Evolutionary conservation across 169 alveolate genomes (phyloP), one percentile per base, ranked within the genome.

Genomic region (Plasmodium ovale): DNA sequence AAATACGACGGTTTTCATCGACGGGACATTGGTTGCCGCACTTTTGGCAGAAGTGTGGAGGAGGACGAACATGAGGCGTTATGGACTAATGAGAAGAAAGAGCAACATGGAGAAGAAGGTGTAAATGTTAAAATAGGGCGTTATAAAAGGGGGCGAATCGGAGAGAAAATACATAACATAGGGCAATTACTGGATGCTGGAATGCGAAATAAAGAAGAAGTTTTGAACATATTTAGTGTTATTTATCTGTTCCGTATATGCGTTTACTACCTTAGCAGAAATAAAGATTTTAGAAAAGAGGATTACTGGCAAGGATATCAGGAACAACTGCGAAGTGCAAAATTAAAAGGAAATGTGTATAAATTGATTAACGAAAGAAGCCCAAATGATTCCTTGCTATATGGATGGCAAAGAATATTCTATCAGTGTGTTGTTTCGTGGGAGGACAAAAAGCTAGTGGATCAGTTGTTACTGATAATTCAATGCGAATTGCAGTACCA

Each of bases 391-490:
- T 92, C 92, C 47, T 87, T 92, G 21, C 87, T 95, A 12, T 95
- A 56, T 59, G 95, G 96, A 14, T 95, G 97, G 97, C 97, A 95
- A 70, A 87, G 95, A 64, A 90, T 95, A 44, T 70, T 95, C 37
- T 94, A 94, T 60, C 87, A 87, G 25, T 92, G 93, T 4, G 87
- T 89, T 16, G 37, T 89, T 14, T 31, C 53, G 10, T 69, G 92
- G 93, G 68, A 65, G 10, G 87, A 71, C 31, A 56, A 85, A 12
- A 31, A 64, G 12, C 42, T 72, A 60, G 92, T 47, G 42, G 82
- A 72, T 51, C 93, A 58, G 54, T 21, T 87, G n/a, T 65, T 87
- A 49, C 27, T 44, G 19, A 77, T 92, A 71, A 73, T 95, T 23
- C 95, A 94, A 72, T 90, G 95, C 0, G 97, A 95, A 84, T 73